Evolutionary conservation across 768 basidiomycete genomes (phyloP).

Genomic region (Phallus indusiatus): DNA sequence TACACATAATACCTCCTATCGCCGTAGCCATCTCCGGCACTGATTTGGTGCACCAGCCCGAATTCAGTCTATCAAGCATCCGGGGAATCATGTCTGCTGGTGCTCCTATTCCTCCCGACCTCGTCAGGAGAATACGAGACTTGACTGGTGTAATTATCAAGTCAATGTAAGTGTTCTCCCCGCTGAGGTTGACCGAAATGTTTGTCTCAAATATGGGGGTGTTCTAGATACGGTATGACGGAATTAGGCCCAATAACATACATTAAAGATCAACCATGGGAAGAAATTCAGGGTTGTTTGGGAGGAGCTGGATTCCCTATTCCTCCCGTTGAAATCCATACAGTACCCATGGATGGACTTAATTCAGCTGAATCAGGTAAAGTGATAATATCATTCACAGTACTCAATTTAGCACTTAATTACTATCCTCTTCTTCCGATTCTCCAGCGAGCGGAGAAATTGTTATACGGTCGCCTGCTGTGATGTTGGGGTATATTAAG

Average conservation of each 20-base stretch:
- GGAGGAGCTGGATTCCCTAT: not conserved
- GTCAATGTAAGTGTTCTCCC: not conserved
- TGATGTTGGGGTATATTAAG: slow-evolving; percentile 14
- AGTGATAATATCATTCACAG: too few species aligned
- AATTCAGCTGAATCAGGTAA: not conserved
- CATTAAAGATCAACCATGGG: not conserved
- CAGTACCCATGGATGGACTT: not conserved
- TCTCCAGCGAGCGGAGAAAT: not conserved
- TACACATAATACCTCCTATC: not conserved
- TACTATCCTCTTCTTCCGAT: not conserved
- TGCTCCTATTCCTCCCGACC: not conserved
- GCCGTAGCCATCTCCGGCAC: not conserved
- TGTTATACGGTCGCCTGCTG: slow-evolving; percentile 7
- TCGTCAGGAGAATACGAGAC: not conserved
- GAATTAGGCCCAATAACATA: not conserved
- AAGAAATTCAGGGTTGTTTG: not conserved
- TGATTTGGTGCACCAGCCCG: not conserved
- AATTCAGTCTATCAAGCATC: not conserved
- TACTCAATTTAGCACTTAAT: not conserved
- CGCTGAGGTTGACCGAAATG: not conserved
- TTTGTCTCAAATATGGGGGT: not conserved
- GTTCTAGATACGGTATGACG: slow-evolving; percentile 1
- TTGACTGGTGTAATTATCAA: not conserved
- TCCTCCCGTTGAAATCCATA: not conserved
- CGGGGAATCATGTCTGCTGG: not conserved